A percentile compares a stretch with the other conserved stretches of the same genome.
Conservation (phyloP, 2,329 filamentous ascomycete species). For the Ophiostoma ulmi region DNA sequence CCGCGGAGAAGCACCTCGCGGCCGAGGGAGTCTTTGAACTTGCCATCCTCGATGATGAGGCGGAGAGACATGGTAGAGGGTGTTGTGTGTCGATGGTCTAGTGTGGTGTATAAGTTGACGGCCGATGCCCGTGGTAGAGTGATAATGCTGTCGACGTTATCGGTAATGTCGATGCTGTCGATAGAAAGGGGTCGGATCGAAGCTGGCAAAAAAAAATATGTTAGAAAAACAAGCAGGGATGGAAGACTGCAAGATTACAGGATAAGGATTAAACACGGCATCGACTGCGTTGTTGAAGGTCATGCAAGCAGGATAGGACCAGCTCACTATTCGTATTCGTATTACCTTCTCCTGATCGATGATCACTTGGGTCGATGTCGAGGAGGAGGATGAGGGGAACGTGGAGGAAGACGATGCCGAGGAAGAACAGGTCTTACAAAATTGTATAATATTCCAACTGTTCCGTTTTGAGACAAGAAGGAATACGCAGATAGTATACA, state of each 20-base stretch:
- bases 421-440: neutral
- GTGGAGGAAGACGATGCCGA: neutral
- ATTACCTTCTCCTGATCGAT: neutral
- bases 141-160: too few species aligned
- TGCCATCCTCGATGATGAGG: slow-evolving; percentile 76
- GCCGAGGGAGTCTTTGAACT: slow-evolving; percentile 74
- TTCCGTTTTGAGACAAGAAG: neutral
- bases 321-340: neutral
- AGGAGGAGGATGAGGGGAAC: neutral
- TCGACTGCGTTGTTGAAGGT: neutral
- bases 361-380: neutral
- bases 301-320: neutral
- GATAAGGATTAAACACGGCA: neutral
- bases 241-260: neutral
- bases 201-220: neutral
- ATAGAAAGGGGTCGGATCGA: neutral
- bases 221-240: neutral
- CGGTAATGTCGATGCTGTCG: neutral
- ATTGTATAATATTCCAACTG: too few species aligned
- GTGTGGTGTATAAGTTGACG: neutral
- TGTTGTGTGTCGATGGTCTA: neutral
- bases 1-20: slow-evolving; percentile 85
- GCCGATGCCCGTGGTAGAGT: neutral
- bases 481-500: neutral
- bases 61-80: slow-evolving; percentile 61